Base-by-base conservation (phyloP, 129 eudicot genomes). In the Flaveria bidentis region DNA sequence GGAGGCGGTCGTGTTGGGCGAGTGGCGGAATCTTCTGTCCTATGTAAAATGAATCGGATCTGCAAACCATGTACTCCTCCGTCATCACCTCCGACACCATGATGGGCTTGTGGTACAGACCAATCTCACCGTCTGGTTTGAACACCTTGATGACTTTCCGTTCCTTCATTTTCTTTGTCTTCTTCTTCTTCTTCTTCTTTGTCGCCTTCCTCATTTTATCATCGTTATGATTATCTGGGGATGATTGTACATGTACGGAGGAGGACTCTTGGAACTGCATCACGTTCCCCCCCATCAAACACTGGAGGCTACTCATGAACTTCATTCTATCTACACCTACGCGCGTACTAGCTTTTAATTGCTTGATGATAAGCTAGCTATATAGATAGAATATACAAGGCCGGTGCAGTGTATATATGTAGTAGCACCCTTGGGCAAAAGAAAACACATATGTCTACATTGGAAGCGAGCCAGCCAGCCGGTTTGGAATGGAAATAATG, bases 11-110 rank as follows among this genome's bases (percentile, higher is more conserved):
- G 66, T 88, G 72, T 26, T 73, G 79, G 2, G 85, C 42, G 3
- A 88, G 85, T 5, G 88, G 82, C 8, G 87, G 81, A 46, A 85
- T 84, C 72, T 82, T 88, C 69, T 82, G 90, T 45, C 93, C 93
- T 30, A 86, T 86, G 82, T 86, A 88, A 39, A 88, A 88, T n/a
- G 88, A 78, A 75, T 88, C 93, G 1, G 93, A 86, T 36, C 80
- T 70, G 65, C 90, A 86, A 4, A 88, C 87, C 83, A 68, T 74
- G 75, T 72, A 83, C 36, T 80, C 83, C 36, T 77, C 86, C 0
- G 61, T 51, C 87, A 83, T 85, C 26, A 88, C 44, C 52, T 86
- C 86, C 1, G 78, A 62, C 2, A 81, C 93, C 49, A 62, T 68
- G 20, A 88, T 66, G 22, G 88, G 85, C 17, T 71, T 80, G 33